phyloP scores from a whole-genome alignment of 805 yeast species.

The Saccharomycopsis sp. region DNA sequence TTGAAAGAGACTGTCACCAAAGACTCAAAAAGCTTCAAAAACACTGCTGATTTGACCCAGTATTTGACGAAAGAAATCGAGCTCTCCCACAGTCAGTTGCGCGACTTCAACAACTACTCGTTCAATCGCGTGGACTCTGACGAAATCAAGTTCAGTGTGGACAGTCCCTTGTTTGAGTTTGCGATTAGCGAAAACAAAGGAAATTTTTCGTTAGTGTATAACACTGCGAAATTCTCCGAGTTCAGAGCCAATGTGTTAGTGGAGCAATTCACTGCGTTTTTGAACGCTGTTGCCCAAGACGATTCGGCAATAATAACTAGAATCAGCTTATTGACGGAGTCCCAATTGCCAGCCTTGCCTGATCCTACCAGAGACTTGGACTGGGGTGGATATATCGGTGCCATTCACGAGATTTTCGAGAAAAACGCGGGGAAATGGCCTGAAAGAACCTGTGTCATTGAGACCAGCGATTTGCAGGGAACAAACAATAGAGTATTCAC shows the following conservation, averaged over 20 bases:
- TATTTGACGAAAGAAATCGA: constrained; percentile 10
- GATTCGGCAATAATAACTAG: constrained; percentile 45
- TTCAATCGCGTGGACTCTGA: constrained; percentile 8
- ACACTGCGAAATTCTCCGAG: constrained; percentile 63
- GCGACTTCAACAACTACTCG: constrained; percentile 19
- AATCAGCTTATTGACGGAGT: constrained; percentile 59
- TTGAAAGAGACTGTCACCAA: constrained; percentile 3
- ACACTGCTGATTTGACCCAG: constrained; percentile 2
- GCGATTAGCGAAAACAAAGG: constrained; percentile 7
- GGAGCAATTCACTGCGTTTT: constrained; percentile 63
- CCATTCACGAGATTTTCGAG: constrained; percentile 93
- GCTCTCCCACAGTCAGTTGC: constrained; percentile 16
- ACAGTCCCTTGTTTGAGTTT: constrained; percentile 14
- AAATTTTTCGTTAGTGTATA: constrained; percentile 50
- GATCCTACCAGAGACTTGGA: constrained; percentile 83
- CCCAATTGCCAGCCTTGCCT: constrained; percentile 61
- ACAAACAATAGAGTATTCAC: constrained; percentile 60
- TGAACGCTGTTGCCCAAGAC: constrained; percentile 32
- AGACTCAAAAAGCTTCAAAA: constrained; percentile 1
- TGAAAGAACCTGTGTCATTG: constrained; percentile 84
- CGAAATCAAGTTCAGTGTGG: neutral
- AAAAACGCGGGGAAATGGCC: constrained; percentile 81
- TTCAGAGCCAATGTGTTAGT: constrained; percentile 63
- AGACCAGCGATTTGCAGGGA: constrained; percentile 68
- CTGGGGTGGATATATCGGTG: constrained; percentile 89